Evolutionary conservation across 2,329 filamentous ascomycete genomes (phyloP).

Genomic region (Coniochaeta ligniaria): DNA sequence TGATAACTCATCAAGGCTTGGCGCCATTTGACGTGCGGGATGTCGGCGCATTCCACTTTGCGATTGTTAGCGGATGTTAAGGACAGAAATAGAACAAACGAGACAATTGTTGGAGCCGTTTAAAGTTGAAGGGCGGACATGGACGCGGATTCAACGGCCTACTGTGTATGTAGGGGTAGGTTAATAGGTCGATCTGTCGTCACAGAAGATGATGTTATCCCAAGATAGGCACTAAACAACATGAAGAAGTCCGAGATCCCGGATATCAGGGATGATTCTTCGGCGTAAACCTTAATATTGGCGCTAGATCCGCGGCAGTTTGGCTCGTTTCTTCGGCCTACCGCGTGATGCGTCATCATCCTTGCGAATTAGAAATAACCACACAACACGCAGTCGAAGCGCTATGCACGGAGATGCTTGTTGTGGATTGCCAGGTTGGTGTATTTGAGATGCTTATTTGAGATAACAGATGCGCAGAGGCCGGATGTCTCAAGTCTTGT

Average conservation of each 20-base stretch:
- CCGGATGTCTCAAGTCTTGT: neutral
- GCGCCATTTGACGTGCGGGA: too few relatives aligned
- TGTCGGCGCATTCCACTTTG: neutral
- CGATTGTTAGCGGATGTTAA: neutral
- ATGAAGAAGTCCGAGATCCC: neutral
- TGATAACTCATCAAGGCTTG: neutral
- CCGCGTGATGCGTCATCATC: neutral
- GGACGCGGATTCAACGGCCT: neutral
- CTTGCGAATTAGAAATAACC: neutral
- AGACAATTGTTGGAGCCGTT: neutral
- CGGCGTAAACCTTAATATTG: neutral
- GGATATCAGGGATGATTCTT: neutral
- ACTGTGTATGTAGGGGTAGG: neutral
- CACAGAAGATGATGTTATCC: neutral
- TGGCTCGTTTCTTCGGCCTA: neutral
- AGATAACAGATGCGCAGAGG: neutral
- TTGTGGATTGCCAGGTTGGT: neutral
- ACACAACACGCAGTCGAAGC: neutral
- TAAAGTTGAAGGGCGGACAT: neutral
- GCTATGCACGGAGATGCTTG: neutral
- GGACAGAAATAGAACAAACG: neutral
- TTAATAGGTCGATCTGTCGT: neutral
- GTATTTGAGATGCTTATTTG: neutral
- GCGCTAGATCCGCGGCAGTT: neutral
- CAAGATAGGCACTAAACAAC: neutral